Conservation (phyloP, 2,329 filamentous ascomycete species). For the Arthrobotrys pseudoclavata region DNA sequence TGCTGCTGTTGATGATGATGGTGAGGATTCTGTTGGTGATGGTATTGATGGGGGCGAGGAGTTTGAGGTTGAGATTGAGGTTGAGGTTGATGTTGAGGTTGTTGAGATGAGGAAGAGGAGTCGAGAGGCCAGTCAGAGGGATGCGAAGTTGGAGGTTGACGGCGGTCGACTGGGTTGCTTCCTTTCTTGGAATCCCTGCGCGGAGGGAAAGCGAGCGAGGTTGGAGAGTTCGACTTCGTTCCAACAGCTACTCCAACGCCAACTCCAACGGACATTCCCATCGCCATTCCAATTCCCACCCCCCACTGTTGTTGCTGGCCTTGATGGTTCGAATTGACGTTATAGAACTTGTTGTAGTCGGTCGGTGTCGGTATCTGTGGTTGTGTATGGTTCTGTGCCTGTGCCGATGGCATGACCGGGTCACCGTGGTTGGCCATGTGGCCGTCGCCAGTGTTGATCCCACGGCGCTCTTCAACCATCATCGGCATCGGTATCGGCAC, state of each 20-base stretch:
- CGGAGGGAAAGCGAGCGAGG: slow-evolving; percentile 48
- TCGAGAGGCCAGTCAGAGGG: slow-evolving; percentile 57
- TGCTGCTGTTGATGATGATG: slow-evolving; percentile 16
- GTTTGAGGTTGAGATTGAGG: neutral
- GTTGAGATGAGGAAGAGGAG: slow-evolving; percentile 15
- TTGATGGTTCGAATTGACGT: slow-evolving; percentile 40
- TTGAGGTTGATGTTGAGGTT: slow-evolving; percentile 5
- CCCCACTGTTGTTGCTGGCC: slow-evolving; percentile 21
- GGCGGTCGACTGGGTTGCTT: slow-evolving; percentile 34
- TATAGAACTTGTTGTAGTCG: slow-evolving; percentile 45
- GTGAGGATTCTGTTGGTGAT: neutral
- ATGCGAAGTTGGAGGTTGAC: slow-evolving; percentile 40
- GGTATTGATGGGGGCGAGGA: slow-evolving; percentile 8
- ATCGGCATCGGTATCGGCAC: slow-evolving; percentile 41
- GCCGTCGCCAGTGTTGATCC: slow-evolving; percentile 32
- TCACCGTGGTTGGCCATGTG: slow-evolving; percentile 45
- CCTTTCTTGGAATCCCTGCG: slow-evolving; percentile 58
- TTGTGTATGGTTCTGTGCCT: slow-evolving; percentile 6
- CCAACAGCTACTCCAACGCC: slow-evolving; percentile 3
- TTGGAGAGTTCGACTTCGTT: no score
- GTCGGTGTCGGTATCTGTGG: neutral
- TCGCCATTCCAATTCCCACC: slow-evolving; percentile 11
- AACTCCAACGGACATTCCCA: slow-evolving; percentile 5
- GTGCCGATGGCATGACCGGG: slow-evolving; percentile 38
- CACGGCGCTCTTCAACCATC: slow-evolving; percentile 47